A percentile compares a stretch with the other conserved stretches of the same genome.
Conservation (phyloP, 306 rosid species). For the Boehmeria nivea region DNA sequence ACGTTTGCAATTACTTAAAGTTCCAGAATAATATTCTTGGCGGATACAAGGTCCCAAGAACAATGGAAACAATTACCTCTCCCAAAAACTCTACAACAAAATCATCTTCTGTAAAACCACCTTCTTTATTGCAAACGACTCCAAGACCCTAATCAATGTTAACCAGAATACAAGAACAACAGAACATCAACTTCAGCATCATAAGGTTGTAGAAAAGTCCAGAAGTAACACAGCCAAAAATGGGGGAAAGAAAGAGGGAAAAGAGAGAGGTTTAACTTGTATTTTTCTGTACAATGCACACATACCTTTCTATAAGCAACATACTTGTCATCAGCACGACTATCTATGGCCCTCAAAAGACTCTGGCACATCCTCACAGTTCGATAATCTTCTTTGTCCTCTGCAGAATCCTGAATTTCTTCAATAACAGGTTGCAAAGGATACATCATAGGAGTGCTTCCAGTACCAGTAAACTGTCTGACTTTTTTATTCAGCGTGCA, state of each 20-base stretch:
- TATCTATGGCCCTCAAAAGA: slow-evolving; percentile 63
- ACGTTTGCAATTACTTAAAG: too few species aligned
- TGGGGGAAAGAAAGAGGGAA: not conserved
- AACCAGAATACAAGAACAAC: slow-evolving; percentile 17
- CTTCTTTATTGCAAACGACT: slow-evolving; percentile 89
- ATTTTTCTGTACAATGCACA: slow-evolving; percentile 9
- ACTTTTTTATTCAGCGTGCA: slow-evolving; percentile 76
- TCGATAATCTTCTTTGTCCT: slow-evolving; percentile 46
- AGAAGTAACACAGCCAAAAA: not conserved
- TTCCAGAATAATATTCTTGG: too few species aligned
- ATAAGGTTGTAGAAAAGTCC: not conserved
- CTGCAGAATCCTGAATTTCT: slow-evolving; percentile 64
- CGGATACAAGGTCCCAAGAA: slow-evolving; percentile 6
- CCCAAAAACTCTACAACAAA: slow-evolving; percentile 97
- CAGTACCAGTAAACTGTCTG: slow-evolving; percentile 75
- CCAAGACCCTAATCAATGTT: slow-evolving; percentile 78
- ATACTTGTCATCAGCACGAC: slow-evolving; percentile 91
- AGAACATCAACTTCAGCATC: slow-evolving; percentile 14
- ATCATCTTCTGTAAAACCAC: slow-evolving; percentile 77
- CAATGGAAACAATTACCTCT: slow-evolving; percentile 56
- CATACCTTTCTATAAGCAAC: slow-evolving; percentile 93
- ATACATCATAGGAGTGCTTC: slow-evolving; percentile 79
- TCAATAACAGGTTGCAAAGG: slow-evolving; percentile 74
- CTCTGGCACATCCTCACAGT: slow-evolving; percentile 72
- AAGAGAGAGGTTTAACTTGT: not conserved